Conservation (phyloP, 2,329 filamentous ascomycete genomes). For the Cladosporium sp. region DNA sequence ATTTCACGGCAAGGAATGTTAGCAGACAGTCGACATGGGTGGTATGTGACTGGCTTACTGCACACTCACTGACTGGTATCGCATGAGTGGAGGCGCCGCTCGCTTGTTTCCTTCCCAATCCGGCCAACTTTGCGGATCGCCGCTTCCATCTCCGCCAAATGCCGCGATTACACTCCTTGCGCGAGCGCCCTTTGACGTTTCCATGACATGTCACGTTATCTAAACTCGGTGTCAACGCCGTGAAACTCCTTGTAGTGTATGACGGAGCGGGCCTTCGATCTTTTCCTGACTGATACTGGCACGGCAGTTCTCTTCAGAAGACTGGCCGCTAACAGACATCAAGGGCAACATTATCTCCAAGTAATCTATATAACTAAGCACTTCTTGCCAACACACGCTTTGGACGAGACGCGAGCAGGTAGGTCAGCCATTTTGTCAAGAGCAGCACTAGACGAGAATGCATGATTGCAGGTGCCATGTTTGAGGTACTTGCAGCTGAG, state of each 20-base stretch:
- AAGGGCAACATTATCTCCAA: too few species aligned
- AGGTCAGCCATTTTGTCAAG: too few species aligned
- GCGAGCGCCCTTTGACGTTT: background rate
- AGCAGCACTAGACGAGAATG: background rate
- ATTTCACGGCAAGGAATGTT: background rate
- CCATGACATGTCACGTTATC: background rate
- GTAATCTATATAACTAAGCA: too few species aligned
- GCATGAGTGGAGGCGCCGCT: background rate
- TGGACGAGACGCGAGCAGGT: too few species aligned
- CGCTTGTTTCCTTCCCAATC: background rate
- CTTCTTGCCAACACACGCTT: too few species aligned
- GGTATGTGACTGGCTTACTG: constrained; percentile 8
- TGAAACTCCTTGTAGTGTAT: too few species aligned
- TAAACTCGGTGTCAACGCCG: too few species aligned
- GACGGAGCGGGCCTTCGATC: too few species aligned
- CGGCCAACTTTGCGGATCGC: background rate
- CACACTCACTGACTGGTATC: background rate
- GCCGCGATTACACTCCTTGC: background rate
- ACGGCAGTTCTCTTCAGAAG: too few species aligned
- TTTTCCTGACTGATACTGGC: too few species aligned
- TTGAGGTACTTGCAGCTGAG: background rate
- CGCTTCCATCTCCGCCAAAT: constrained; percentile 4
- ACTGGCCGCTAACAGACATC: too few species aligned
- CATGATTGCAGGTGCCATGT: background rate
- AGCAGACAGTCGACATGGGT: background rate